Conservation (phyloP, 2,329 filamentous ascomycete species). For the Penicillium sp. region DNA sequence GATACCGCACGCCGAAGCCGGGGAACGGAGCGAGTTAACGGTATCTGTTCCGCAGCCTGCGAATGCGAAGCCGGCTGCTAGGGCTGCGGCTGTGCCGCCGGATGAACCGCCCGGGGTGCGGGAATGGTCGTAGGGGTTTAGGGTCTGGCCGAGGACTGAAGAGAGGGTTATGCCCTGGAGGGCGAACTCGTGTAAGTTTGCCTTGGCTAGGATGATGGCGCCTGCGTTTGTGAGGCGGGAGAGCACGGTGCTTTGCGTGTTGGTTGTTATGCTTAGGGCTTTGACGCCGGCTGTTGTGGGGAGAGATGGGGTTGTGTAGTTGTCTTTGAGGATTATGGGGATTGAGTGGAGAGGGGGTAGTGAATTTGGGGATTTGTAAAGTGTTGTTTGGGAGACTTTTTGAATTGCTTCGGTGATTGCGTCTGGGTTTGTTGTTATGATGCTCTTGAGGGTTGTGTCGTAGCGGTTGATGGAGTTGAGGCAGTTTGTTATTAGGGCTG, state of each 20-base stretch:
- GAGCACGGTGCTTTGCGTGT: conserved; percentile 49
- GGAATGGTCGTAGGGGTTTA: conserved; percentile 66
- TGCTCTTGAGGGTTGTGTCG: conserved; percentile 60
- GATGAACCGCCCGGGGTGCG: conserved; percentile 68
- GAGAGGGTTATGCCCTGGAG: conserved; percentile 65
- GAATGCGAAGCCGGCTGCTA: conserved; percentile 61
- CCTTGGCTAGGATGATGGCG: conserved; percentile 62
- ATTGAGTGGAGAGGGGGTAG: conserved; percentile 57
- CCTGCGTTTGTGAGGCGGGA: conserved; percentile 53
- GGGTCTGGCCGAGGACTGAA: conserved; percentile 64
- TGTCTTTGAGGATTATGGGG: conserved; percentile 66
- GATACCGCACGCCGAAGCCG: conserved; percentile 62
- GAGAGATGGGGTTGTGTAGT: conserved; percentile 59
- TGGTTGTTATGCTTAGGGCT: conserved; percentile 51
- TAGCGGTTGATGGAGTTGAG: conserved; percentile 59
- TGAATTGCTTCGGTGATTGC: conserved; percentile 49
- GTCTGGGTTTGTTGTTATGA: conserved; percentile 57
- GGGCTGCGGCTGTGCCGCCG: conserved; percentile 63
- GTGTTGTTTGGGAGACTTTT: conserved; percentile 44
- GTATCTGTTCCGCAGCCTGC: conserved; percentile 63
- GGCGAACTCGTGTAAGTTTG: conserved; percentile 65
- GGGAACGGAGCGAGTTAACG: conserved; percentile 64
- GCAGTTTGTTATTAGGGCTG: conserved; percentile 57
- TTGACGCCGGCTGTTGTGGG: conserved; percentile 60
- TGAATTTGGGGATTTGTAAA: background rate